These are phyloP conservation scores for Colletotrichum gigasporum DNA, from an alignment of 2,329 filamentous ascomycete species.

Conservation along the genomic window DNA sequence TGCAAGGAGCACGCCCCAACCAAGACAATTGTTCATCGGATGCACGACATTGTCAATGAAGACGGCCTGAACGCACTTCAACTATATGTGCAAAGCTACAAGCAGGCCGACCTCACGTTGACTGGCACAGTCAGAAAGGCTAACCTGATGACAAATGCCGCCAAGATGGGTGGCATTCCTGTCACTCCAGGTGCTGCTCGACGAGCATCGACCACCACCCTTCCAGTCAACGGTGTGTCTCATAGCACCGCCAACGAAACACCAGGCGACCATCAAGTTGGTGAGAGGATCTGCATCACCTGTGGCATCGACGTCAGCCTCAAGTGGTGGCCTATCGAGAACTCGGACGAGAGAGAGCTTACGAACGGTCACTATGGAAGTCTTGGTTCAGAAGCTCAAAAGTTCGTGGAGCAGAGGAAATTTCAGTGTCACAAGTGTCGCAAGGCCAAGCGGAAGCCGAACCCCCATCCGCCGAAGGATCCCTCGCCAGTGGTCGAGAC, in stretches of 20 bases:
- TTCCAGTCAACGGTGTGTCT: constrained; percentile 37
- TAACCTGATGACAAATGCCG: constrained; percentile 75
- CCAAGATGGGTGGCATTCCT: constrained; percentile 57
- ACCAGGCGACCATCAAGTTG: constrained; percentile 41
- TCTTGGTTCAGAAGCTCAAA: constrained; percentile 65
- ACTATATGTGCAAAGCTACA: constrained; percentile 87
- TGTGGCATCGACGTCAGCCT: constrained; percentile 78
- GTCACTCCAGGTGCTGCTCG: constrained; percentile 55
- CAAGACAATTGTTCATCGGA: constrained; percentile 78
- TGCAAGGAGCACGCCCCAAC: constrained; percentile 86
- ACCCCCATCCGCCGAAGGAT: constrained; percentile 38
- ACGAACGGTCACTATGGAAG: constrained; percentile 61
- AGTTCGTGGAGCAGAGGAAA: constrained; percentile 67
- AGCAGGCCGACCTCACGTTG: constrained; percentile 90
- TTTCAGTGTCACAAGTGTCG: constrained; percentile 83
- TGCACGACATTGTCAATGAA: constrained; percentile 79
- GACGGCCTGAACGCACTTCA: constrained; percentile 83
- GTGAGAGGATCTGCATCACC: constrained; percentile 68
- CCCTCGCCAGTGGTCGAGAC: constrained; percentile 18
- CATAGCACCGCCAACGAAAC: constrained; percentile 9
- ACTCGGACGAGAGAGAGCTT: constrained; percentile 59
- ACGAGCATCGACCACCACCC: constrained; percentile 64
- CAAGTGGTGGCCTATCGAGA: constrained; percentile 74
- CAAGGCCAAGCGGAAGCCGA: constrained; percentile 60
- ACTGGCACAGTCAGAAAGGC: constrained; percentile 95